Conservation (phyloP, 2,329 filamentous ascomycete species). For the Pseudopyrenochaeta lycopersici region DNA sequence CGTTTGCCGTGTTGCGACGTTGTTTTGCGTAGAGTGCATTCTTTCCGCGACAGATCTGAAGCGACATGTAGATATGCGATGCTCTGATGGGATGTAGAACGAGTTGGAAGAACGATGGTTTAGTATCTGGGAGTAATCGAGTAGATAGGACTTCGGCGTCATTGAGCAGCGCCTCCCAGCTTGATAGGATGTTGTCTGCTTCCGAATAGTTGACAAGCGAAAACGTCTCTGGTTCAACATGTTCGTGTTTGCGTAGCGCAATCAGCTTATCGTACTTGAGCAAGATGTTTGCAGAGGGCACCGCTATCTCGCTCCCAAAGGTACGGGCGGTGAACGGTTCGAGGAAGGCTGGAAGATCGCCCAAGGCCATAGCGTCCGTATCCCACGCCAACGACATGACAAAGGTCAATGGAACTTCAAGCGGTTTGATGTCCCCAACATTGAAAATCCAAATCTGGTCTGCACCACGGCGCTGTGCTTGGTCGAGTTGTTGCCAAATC, state of each 20-base stretch:
- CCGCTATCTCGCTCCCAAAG: conserved; percentile 5
- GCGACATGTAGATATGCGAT: conserved; percentile 58
- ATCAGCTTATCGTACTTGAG: conserved; percentile 8
- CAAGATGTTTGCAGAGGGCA: neutral
- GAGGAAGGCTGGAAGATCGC: conserved; percentile 7
- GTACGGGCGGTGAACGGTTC: neutral
- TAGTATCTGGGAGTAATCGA: conserved; percentile 47
- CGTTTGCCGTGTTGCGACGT: conserved; percentile 15
- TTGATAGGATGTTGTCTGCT: conserved; percentile 3
- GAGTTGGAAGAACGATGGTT: conserved; percentile 66
- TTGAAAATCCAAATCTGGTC: conserved; percentile 22
- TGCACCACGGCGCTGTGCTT: conserved; percentile 6
- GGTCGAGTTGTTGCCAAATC: conserved; percentile 6
- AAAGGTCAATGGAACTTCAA: conserved; percentile 13
- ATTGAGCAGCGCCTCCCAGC: neutral
- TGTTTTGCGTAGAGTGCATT: conserved; percentile 62
- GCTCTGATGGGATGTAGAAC: conserved; percentile 65
- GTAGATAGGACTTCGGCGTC: neutral
- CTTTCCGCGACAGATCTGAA: conserved; percentile 43
- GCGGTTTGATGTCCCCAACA: conserved; percentile 19
- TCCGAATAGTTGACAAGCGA: conserved; percentile 9
- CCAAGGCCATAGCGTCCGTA: neutral
- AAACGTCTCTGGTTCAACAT: conserved; percentile 9
- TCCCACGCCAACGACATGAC: conserved; percentile 16
- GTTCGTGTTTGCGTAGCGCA: conserved; percentile 9